Evolutionary conservation across 2,329 filamentous ascomycete species (phyloP), one percentile per base, ranked within the genome.

Genomic region (Fusarium nodosum): DNA sequence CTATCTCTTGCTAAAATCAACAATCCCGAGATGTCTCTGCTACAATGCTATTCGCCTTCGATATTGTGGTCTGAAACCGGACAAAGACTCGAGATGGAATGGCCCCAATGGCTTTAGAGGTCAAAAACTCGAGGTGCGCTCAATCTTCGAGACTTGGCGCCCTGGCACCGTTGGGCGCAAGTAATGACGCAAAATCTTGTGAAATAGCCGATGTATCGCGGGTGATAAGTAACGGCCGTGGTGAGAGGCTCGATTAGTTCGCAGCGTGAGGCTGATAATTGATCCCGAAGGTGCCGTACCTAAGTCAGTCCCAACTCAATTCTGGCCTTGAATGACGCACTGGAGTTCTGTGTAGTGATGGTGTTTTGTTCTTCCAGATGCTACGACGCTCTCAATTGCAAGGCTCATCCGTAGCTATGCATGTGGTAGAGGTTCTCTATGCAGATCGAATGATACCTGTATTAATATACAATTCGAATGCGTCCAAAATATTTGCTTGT

Each of bases 311-410:
- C 44, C 38, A 56, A 50, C 53, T 53, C 24, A 60, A 53, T 60
- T 50, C 55, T 71, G 59, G 54, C 68, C 47, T 61, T 26, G 63
- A 50, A 65, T 71, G 68, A 70, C 63, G 44, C 59, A 61, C 33
- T 47, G 31, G 56, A 36, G 47, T 46, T 48, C n/a, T 57, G 62
- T 46, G 47, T 39, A 39, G 36, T 38, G 16, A 39, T 45, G 31
- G 38, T 48, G 36, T 53, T 66, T 38, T 45, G 28, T 38, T 50
- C 28, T 48, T 52, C 53, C 42, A 63, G 30, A 41, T 53, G 41
- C 26, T 31, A 24, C 30, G 18, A n/a, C 22, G 18, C 38, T 56
- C 39, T 20, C 48, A 38, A 30, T 24, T 34, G 12, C n/a, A 28
- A 38, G 22, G n/a, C 34, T 36, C 28, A 31, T 31, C 28, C 34